Evolutionary conservation across 1,139 yeast species (phyloP).

Genomic region (Candida sojae): DNA sequence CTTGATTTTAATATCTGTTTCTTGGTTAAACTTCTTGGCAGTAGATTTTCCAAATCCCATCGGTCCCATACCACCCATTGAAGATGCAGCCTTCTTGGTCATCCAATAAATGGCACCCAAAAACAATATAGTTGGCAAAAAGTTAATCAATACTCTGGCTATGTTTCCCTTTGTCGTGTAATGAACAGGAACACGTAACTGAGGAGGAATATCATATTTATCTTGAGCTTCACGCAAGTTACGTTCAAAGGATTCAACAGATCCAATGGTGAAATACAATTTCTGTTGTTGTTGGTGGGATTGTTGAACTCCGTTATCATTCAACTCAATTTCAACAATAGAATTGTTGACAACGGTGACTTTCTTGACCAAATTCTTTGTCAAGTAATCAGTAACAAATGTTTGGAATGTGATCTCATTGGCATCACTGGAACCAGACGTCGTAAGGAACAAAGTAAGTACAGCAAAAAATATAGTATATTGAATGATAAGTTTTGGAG

Average conservation of each 20-base stretch:
- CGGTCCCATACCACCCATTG: conserved; percentile 64
- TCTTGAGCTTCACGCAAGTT: conserved; percentile 77
- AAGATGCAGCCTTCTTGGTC: conserved; percentile 50
- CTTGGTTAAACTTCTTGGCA: conserved; percentile 90
- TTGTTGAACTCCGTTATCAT: conserved; percentile 37
- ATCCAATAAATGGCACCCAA: conserved; percentile 84
- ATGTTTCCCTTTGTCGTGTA: conserved; percentile 71
- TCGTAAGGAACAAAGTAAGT: conserved; percentile 18
- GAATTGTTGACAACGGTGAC: conserved; percentile 42
- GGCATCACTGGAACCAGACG: conserved; percentile 19
- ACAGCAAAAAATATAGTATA: conserved; percentile 22
- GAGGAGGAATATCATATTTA: conserved; percentile 60
- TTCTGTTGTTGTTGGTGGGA: conserved; percentile 20
- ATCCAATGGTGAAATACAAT: conserved; percentile 76
- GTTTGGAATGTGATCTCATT: conserved; percentile 48
- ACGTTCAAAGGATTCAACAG: conserved; percentile 88
- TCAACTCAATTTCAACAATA: conserved; percentile 41
- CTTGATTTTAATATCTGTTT: conserved; percentile 82
- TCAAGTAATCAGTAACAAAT: conserved; percentile 41
- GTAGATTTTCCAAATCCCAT: conserved; percentile 82
- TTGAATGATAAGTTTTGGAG: conserved; percentile 30
- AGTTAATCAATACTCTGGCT: conserved; percentile 65
- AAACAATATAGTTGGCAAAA: conserved; percentile 76
- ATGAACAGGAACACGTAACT: conserved; percentile 79
- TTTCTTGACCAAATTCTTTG: conserved; percentile 37